Base-by-base conservation (phyloP, 2,329 filamentous ascomycete genomes). In the Epichloe festucae region DNA sequence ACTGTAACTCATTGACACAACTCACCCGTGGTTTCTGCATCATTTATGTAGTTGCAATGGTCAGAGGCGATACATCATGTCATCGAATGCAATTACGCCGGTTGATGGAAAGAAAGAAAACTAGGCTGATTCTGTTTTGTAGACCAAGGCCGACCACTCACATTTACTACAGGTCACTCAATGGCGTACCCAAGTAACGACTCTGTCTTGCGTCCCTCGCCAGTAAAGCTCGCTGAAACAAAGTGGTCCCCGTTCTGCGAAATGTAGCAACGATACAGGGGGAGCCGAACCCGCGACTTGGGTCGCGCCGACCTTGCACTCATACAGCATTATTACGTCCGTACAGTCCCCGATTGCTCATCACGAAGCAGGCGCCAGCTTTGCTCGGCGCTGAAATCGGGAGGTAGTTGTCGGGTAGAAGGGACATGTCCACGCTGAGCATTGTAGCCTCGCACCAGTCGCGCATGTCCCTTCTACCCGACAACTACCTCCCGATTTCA, bases 141-240 rank as follows among this genome's bases (percentile, higher is more conserved):
- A 27, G 7, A 27, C 23, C 23, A 27, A 27, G 23, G 8, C 27
- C 27, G 27, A 27, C 7, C 27, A 8, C 27, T 27, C 8, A 27
- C 27, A 8, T 8, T 27, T 27, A 27, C 27, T 8, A 27, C 27
- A 27, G 19, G 40, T 19, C 21, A 48, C 17, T 40, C 38, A 19
- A 42, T 42, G 65, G 82, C 31, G n/a, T 46, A 46, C 1, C 36
- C 49, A 40, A 51, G 72, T 50, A 73, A 79, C 61, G 82, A 87
- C 36, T 70, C 71, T 39, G 65, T 84, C 27, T 51, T 41, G 21
- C 38, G 36, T 3, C 8, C 43, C 21, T 46, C 49, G 35, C 42
- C 46, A 34, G 31, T 42, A n/a, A 21, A 27, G 12, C 36, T 17
- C 17, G 43, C 12, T 5, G 49, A 51, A 11, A 51, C 42, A 19